Evolutionary conservation across 108 stramenopile species (phyloP), one percentile per base, ranked within the genome.

Genomic region (Skeletonema potamos): DNA sequence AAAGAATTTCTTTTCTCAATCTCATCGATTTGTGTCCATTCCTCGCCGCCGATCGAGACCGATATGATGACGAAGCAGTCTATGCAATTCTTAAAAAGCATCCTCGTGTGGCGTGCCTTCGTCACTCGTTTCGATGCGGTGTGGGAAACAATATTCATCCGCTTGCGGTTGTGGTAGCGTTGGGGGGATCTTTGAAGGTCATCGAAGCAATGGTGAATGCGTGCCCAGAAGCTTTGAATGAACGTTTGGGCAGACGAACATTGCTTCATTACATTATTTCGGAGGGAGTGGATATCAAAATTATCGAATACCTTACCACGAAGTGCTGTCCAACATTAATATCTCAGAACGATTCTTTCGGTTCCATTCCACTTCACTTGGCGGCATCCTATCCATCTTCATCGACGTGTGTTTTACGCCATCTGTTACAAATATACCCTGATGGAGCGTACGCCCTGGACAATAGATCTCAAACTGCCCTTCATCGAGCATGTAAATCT

Each of bases 1-100:
- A n/a, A n/a, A n/a, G n/a, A n/a, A n/a, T n/a, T n/a, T n/a, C n/a
- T 11, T 58, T 74, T 4, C 58, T 74, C 20, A 54, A 58, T 28
- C 73, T 74, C 33, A 46, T 76, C 12, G 75, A 76, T 59, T 33
- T 76, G 18, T 76, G 75, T 55, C 75, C 75, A 29, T 76, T 76
- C 54, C 75, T 76, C 13, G 61, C 75, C 33, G 36, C 60, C 41
- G 75, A 76, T 26, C 63, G 33, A 64, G 39, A 13, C 18, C 33
- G 55, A 63, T 76, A 69, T 67, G 37, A 76, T 48, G 75, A 76
- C 30, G 37, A 43, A 8, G 62, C 46, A 30, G 75, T 76, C 30
- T 68, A 56, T 43, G 12, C 18, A 33, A 8, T 69, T 22, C 62
- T 76, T 13, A 39, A 28, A 13, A 60, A 44, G 13, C 51, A 76